Evolutionary conservation across 176 grass and related monocot species (phyloP), one percentile per base, ranked within the genome.

Genomic region (Oryza coarctata): DNA sequence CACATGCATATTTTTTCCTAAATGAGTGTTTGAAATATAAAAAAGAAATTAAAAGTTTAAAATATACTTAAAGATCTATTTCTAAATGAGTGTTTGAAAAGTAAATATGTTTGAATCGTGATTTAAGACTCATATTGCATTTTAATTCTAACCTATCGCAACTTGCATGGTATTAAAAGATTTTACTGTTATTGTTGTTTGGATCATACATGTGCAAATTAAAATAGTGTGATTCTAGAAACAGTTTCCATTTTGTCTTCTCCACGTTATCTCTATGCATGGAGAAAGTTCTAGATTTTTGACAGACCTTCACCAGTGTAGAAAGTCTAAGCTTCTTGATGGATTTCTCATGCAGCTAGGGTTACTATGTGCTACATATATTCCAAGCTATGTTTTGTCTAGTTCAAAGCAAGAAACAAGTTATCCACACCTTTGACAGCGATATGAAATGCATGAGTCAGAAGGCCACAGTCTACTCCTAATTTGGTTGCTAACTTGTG

Each of bases 371-470:
- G 9, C 3, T 32, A 32, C 9, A 3, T 10, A 29, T 60, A 6
- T 63, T 76, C 34, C 45, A 38, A n/a, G 11, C 20, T 58, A 85
- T 70, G 10, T n/a, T 72, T 73, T 50, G 30, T 57, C 18, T 65
- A 30, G 2, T 66, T 78, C 34, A 30, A 29, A 36, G 40, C 30
- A 74, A 43, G 1, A 29, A 64, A 47, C n/a, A 39, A 32, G 13
- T 25, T 30, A 50, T 15, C 6, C 58, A 55, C 30, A n/a, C 84
- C 34, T 52, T 52, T 80, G 60, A 80, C 43, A 55, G 31, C 9
- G 76, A 58, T 13, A 70, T 43, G 5, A n/a, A 20, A 25, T 31
- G 41, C 40, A 30, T 64, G 40, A 73, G 41, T 49, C 68, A 78
- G 22, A 35, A n/a, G 26, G 13, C 9, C 61, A 18, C 6, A 64